A percentile compares a stretch with the other conserved stretches of the same genome.
Conservation (phyloP, 2,329 filamentous ascomycete genomes). For the Macrophomina pseudophaseolina region DNA sequence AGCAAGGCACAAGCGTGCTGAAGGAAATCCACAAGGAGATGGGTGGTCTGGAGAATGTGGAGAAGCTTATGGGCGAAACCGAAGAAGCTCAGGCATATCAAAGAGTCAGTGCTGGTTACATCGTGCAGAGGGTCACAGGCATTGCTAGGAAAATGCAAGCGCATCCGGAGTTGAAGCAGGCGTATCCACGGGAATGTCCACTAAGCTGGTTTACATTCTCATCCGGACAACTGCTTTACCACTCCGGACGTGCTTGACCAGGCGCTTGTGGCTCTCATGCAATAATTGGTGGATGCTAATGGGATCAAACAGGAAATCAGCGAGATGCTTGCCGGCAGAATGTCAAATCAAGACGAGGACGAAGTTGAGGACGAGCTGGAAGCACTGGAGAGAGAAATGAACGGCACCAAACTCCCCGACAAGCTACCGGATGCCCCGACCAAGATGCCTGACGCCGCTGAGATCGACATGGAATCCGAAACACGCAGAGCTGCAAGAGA, state of each 20-base stretch:
- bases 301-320: slow-evolving; percentile 73
- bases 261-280: background rate
- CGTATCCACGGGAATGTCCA: slow-evolving; percentile 6
- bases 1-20: slow-evolving; percentile 88
- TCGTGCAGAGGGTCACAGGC: background rate
- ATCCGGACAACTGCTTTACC: background rate
- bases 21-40: slow-evolving; percentile 94
- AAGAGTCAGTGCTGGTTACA: slow-evolving; percentile 61
- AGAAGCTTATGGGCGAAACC: slow-evolving; percentile 92
- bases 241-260: background rate
- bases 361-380: slow-evolving; percentile 96
- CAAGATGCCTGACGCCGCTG: slow-evolving; percentile 36
- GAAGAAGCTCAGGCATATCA: slow-evolving; percentile 93
- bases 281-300: slow-evolving; percentile 20
- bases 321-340: slow-evolving; percentile 84
- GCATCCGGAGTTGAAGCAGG: background rate
- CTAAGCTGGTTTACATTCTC: background rate
- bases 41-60: slow-evolving; percentile 90
- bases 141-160: background rate
- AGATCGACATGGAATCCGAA: slow-evolving; percentile 31
- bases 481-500: slow-evolving; percentile 38
- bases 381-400: slow-evolving; percentile 72
- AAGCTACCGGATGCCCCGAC: slow-evolving; percentile 48
- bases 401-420: slow-evolving; percentile 47
- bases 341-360: slow-evolving; percentile 95